Percentiles rank a stretch among this genome's conserved stretches.
Evolutionary conservation across 108 stramenopile genomes (phyloP).

Genomic region (Cyclotella choctawhatcheeana): DNA sequence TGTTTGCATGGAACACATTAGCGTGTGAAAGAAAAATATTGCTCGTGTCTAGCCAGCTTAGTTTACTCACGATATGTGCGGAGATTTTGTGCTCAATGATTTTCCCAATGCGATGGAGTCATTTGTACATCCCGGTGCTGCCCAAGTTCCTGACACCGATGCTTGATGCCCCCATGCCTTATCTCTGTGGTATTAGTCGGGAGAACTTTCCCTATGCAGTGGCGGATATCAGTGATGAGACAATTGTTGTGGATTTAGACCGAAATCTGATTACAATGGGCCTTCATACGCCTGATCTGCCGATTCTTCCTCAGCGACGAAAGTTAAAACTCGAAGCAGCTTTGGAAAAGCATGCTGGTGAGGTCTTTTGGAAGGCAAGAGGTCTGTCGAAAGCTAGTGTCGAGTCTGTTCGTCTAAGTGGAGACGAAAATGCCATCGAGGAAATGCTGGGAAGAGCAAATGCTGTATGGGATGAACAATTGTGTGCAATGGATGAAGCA

Average conservation of each 20-base stretch:
- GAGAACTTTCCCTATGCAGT: constrained; percentile 78
- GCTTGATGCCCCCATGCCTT: constrained; percentile 92
- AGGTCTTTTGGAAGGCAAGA: constrained; percentile 81
- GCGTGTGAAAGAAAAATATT: constrained; percentile 90
- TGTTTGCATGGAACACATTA: constrained; percentile 81
- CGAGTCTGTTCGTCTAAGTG: constrained; percentile 34
- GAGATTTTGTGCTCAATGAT: constrained; percentile 94
- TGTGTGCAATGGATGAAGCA: constrained; percentile 74
- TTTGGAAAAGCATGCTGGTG: constrained; percentile 74
- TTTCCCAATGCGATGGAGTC: constrained; percentile 96
- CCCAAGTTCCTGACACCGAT: constrained; percentile 85
- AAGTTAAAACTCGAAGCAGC: constrained; percentile 72
- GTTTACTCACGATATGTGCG: constrained; percentile 88
- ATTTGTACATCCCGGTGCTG: constrained; percentile 88
- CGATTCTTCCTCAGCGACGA: constrained; percentile 69
- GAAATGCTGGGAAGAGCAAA: constrained; percentile 46
- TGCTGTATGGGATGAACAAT: constrained; percentile 76
- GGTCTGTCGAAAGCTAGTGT: constrained; percentile 63
- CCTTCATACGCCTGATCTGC: constrained; percentile 57
- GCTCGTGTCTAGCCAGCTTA: constrained; percentile 84
- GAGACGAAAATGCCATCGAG: constrained; percentile 33
- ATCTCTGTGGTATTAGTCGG: constrained; percentile 85
- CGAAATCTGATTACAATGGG: constrained; percentile 76
- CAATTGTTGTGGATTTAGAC: constrained; percentile 92
- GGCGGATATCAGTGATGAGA: constrained; percentile 75